Base-by-base conservation (phyloP, 495 filamentous ascomycete genomes). In the Penicillium diatomitis region DNA sequence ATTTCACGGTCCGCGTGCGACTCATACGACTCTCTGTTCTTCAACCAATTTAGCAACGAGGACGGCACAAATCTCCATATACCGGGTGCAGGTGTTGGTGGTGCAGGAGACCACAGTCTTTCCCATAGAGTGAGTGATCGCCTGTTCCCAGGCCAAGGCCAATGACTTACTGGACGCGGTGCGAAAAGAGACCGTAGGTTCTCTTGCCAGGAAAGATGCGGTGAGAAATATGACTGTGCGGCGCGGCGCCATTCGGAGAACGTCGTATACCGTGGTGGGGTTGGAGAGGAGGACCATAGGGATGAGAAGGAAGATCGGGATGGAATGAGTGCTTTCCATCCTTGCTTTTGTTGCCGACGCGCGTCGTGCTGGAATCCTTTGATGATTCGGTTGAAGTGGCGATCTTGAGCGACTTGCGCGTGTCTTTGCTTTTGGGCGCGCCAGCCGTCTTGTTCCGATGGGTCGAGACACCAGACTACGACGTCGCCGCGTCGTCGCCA, bases 401-500 rank as follows among this genome's bases (percentile, higher is more conserved):
- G 58, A 8, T 72, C 69, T 0, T 57, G 67, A n/a, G 45, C 55
- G 41, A 66, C 55, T 2, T 55, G 44, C 4, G 41, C 34, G 5
- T 47, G 62, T 28, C 58, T 47, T 3, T 55, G 59, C 5, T 49
- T 64, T 33, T 59, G 29, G 6, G 53, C 33, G 8, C 58, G 55
- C 68, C 68, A 70, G 12, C 54, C 38, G 30, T 62, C 55, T 46
- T 74, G 69, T 41, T 72, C 70, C 7, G 47, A 32, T 0, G 61
- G 45, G 41, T 68, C 63, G 32, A 75, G 67, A 59, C 84, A 87
- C 79, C 79, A 98, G 38, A 95, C 87, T 6, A 96, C 74, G 52
- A 98, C 77, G 63, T 88, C 84, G n/a, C 92, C 94, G 30, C 66
- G 66, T 53, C 94, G 77, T 56, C 92, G 78, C 76, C 76, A 83